phyloP scores from a whole-genome alignment of 192 early-diverging fungal genomes.

The Backusella luteola region DNA sequence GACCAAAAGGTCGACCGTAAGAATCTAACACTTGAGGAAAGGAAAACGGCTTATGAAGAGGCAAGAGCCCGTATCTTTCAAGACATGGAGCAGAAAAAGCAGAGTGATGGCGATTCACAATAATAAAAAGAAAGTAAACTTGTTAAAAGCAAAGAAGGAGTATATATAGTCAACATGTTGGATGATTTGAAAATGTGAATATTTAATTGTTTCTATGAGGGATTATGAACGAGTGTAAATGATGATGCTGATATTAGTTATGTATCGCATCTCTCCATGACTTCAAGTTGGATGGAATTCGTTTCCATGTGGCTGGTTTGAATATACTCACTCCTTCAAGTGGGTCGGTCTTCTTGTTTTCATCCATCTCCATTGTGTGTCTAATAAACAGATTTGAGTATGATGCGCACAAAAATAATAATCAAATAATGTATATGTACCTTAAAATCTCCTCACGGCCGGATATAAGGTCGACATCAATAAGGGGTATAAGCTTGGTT shows the following conservation, averaged over 20 bases:
- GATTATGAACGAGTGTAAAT: not conserved
- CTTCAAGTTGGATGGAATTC: slow-evolving; percentile 23
- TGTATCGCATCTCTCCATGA: slow-evolving; percentile 36
- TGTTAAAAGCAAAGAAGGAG: not conserved
- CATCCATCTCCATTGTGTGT: slow-evolving; percentile 26
- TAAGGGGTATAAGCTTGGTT: slow-evolving; percentile 59
- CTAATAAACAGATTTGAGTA: not conserved
- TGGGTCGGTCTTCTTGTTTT: slow-evolving; percentile 23
- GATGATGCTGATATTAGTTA: slow-evolving; percentile 11
- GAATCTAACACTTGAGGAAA: slow-evolving; percentile 60
- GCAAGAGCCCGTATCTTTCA: slow-evolving; percentile 73
- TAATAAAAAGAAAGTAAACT: not conserved
- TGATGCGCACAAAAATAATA: no score
- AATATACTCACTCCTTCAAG: slow-evolving; percentile 33
- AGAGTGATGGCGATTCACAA: not conserved
- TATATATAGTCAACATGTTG: no score
- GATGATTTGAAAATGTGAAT: no score
- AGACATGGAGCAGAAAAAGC: slow-evolving; percentile 33
- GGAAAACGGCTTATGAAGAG: slow-evolving; percentile 66
- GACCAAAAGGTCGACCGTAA: slow-evolving; percentile 29
- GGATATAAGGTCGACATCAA: slow-evolving; percentile 59
- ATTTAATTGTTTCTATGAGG: not conserved
- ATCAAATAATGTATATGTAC: not conserved
- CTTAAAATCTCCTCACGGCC: slow-evolving; percentile 37
- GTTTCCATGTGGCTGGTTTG: slow-evolving; percentile 36